These are phyloP conservation scores for Stachybotrys elegans DNA, from an alignment of 2,329 filamentous ascomycete species.

Conservation along the genomic window DNA sequence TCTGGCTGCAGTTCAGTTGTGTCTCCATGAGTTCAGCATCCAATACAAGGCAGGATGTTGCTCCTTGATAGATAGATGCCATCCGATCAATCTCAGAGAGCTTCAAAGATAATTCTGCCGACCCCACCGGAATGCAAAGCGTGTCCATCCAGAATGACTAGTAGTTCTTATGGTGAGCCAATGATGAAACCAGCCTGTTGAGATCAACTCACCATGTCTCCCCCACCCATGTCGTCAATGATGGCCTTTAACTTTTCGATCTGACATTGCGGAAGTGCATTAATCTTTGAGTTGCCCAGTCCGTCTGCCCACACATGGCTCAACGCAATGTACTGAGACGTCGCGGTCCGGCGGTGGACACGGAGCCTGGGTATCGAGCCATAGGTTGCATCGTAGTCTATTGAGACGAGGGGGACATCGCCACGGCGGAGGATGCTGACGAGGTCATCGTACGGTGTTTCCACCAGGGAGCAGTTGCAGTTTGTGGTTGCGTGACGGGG, in stretches of 20 bases:
- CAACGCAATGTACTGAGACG: background rate
- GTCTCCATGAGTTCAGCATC: background rate
- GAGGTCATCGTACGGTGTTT: background rate
- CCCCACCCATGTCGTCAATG: no score
- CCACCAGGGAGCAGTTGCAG: background rate
- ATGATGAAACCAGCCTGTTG: no score
- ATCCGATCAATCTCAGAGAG: background rate
- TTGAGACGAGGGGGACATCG: background rate
- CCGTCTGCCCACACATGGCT: background rate
- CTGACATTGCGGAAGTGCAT: background rate
- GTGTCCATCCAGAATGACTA: background rate
- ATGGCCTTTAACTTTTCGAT: no score
- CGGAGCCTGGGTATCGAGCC: background rate
- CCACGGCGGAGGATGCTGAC: background rate
- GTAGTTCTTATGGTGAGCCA: background rate
- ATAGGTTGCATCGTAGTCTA: background rate
- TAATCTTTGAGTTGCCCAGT: background rate
- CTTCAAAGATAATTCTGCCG: background rate
- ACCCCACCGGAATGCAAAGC: background rate
- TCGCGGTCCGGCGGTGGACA: background rate
- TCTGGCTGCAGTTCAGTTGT: background rate
- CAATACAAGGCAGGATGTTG: background rate
- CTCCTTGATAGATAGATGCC: background rate
- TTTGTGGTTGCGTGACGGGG: background rate
- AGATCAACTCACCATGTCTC: no score